A percentile compares a stretch with the other conserved stretches of the same genome.
phyloP scores from a whole-genome alignment of 768 basidiomycete species.

The Rossbeevera mucosa region DNA sequence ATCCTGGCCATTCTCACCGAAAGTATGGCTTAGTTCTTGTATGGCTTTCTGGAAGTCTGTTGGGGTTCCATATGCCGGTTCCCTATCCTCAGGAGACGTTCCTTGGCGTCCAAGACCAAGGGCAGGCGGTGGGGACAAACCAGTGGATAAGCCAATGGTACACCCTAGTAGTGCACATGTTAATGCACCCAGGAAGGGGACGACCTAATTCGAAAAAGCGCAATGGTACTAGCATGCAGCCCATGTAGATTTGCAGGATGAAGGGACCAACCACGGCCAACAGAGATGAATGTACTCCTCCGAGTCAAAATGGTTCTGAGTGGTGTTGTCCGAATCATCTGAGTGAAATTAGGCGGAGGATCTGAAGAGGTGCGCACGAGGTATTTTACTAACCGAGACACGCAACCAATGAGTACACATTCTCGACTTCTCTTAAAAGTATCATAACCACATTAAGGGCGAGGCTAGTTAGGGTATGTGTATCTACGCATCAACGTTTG shows the following conservation, averaged over 20 bases:
- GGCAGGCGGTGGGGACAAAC: slow-evolving; percentile 1
- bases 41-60: slow-evolving; percentile 53
- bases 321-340: slow-evolving; percentile 13
- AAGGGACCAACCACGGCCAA: neutral
- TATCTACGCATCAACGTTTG: slow-evolving; percentile 3
- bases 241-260: neutral
- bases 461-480: slow-evolving; percentile 14
- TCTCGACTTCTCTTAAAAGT: neutral
- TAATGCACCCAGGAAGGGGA: slow-evolving; percentile 15
- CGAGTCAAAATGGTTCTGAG: slow-evolving; percentile 4
- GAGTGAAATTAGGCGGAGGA: neutral
- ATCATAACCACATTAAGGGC: neutral
- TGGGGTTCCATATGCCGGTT: slow-evolving; percentile 44
- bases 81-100: neutral
- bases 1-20: slow-evolving; percentile 21
- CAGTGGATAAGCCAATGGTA: slow-evolving; percentile 11
- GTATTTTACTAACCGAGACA: neutral
- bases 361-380: neutral
- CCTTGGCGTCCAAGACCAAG: slow-evolving; percentile 3
- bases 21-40: slow-evolving; percentile 40
- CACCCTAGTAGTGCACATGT: slow-evolving; percentile 20
- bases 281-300: neutral
- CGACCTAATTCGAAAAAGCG: neutral
- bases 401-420: neutral
- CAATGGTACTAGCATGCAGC: slow-evolving; percentile 7